Base-by-base conservation (phyloP, 2,329 filamentous ascomycete species). In the Bipolaris cookei region DNA sequence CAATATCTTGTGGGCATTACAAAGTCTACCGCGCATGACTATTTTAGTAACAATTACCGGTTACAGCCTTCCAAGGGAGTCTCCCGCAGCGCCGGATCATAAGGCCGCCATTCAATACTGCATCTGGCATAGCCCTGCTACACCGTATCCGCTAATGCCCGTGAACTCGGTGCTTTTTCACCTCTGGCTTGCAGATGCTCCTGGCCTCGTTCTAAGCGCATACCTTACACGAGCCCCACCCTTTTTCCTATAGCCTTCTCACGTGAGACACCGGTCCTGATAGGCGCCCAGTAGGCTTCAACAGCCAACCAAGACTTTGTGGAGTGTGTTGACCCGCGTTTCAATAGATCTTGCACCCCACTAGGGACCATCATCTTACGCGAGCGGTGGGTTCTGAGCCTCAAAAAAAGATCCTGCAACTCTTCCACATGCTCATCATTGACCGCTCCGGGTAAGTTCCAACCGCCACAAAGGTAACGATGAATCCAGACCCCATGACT, bases 271-370 rank as follows among this genome's bases (percentile, higher is more conserved):
- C 34, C 34, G 38, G 23, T 23, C 21, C 44, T 44, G 28, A 47
- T 54, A 54, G 53, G 50, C 43, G 42, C 11, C 39, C 25, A n/a
- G 30, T 49, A 45, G 44, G 49, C 32, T 48, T 34, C 30, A 44
- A 6, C 48, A 39, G 41, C 38, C 25, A 45, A 51, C 55, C 45
- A 21, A 45, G 42, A 41, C 34, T 25, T 41, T 38, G 45, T 46
- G 55, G 55, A 54, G 51, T 49, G 37, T 34, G 25, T 44, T 16
- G 51, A 45, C 44, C 51, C 49, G 41, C 43, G 42, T 51, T 58
- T 49, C 58, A 55, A 58, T 61, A 61, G 42, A 61, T 61, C 43
- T 45, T 58, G 47, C 50, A 51, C 50, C 38, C 34, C 21, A 35
- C 50, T n/a, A 20, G 45, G 55, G 34, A 48, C 51, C 37, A 39